These are phyloP conservation scores for Sphaerulina musiva DNA, from an alignment of 2,329 filamentous ascomycete genomes.

Conservation along the genomic window DNA sequence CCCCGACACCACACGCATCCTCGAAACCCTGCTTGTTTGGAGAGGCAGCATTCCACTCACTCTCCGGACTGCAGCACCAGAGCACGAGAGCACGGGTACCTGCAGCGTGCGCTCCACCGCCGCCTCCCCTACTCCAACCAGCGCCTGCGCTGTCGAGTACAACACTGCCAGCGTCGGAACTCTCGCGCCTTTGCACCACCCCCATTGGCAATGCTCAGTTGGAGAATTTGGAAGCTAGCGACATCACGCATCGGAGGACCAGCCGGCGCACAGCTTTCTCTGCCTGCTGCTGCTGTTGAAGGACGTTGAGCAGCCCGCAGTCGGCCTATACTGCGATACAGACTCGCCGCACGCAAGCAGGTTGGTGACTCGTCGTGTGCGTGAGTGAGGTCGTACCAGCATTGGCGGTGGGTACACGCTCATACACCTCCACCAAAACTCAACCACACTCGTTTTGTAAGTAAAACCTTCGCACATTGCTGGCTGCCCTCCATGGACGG, in stretches of 20 bases:
- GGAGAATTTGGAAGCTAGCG: constrained; percentile 9
- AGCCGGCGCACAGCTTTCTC: constrained; percentile 1
- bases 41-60: constrained; percentile 4
- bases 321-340: not conserved
- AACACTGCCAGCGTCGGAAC: constrained; percentile 4
- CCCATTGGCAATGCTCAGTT: constrained; percentile 10
- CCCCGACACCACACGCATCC: not conserved
- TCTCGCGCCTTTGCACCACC: not conserved
- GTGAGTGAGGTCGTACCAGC: constrained; percentile 10
- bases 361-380: constrained; percentile 6
- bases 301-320: not conserved
- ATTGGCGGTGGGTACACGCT: constrained; percentile 1
- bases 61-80: constrained; percentile 1
- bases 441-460: constrained; percentile 17
- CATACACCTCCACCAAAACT: constrained; percentile 8
- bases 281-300: not conserved
- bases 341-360: not conserved
- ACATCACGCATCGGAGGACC: constrained; percentile 1
- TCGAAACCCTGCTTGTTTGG: constrained; percentile 3
- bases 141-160: constrained; percentile 5
- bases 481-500: constrained; percentile 7
- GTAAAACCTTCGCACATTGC: constrained; percentile 1
- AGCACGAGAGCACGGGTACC: constrained; percentile 4
- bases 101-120: constrained; percentile 1
- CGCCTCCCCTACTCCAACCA: constrained; percentile 1